Base-by-base conservation (phyloP, 768 basidiomycete species). In the Boletus reticuloceps region DNA sequence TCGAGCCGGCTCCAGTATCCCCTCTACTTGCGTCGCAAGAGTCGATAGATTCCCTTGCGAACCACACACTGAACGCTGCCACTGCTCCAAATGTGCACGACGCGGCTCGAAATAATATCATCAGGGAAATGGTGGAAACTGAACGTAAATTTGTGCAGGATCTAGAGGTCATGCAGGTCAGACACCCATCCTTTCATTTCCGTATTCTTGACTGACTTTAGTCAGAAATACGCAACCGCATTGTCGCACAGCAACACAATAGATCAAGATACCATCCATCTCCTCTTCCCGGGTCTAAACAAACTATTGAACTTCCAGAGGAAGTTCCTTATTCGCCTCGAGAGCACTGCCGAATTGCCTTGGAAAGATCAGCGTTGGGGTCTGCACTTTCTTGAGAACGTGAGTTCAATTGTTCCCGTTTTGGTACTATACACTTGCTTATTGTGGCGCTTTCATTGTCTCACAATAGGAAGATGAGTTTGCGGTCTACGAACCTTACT, bases 61-160 rank as follows among this genome's bases (percentile, higher is more conserved):
- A 72, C n/a, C 82, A 82, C 51, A 67, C 74, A 6, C 67, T 77
- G 10, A 65, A 69, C 31, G 44, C 71, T 29, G 59, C 75, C 32
- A 67, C 80, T 29, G 68, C 82, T 20, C 74, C 79, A 17, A 82
- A 77, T 63, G 82, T 83, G 19, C 82, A 82, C 53, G 86, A 90
- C 58, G 76, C 80, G 2, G 85, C 85, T 20, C 79, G 90, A 51
- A 84, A 84, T 69, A 88, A 89, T 60, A 88, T 89, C 57, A 82
- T 94, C 56, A 82, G 82, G 65, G 97, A 99, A 73, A 84, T 98
- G 62, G 83, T 98, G 46, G 90, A 92, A 71, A 98, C 94, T 1
- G 97, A 99, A 72, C 86, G 92, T 62, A 94, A 94, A 74, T 98
- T 93, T 70, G 96, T 98, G 6, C 89, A 92, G 72, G 97, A 98